Evolutionary conservation across 257 asterid genomes (phyloP).

Genomic region (Penstemon eatonii): DNA sequence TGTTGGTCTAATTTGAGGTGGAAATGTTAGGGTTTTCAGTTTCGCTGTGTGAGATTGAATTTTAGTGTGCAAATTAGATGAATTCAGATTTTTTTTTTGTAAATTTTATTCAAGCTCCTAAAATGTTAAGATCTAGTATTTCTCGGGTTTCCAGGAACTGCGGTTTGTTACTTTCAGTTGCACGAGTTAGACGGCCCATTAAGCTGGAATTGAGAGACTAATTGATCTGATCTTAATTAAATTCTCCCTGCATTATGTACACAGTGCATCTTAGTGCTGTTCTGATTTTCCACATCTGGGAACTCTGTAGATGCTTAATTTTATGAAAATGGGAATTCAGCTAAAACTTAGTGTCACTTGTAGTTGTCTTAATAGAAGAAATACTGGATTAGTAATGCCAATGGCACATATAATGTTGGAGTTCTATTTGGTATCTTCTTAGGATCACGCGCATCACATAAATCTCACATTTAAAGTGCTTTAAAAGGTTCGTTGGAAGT

Average conservation of each 20-base stretch:
- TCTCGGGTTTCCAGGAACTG: neutral
- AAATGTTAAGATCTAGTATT: neutral
- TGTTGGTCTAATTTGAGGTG: constrained; percentile 23
- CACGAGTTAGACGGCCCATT: neutral
- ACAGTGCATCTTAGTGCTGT: constrained; percentile 9
- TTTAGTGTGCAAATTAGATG: neutral
- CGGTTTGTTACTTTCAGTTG: neutral
- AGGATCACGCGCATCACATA: neutral
- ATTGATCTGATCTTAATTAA: constrained; percentile 1
- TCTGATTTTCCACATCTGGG: constrained; percentile 6
- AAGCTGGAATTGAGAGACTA: neutral
- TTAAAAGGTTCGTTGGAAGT: neutral
- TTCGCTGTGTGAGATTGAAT: constrained; percentile 18
- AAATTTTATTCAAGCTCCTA: neutral
- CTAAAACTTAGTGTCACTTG: constrained; percentile 2
- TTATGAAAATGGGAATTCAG: constrained; percentile 19
- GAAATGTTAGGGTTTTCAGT: constrained; percentile 35
- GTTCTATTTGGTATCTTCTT: neutral
- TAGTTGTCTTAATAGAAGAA: constrained; percentile 3
- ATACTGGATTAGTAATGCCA: constrained; percentile 8
- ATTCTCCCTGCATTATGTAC: constrained; percentile 8
- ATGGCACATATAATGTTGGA: neutral
- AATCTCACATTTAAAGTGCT: constrained; percentile 1
- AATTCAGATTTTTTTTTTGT: neutral
- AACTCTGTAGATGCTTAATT: neutral